Conservation (phyloP, 2,329 filamentous ascomycete species). For the Colletotrichum lentis region DNA sequence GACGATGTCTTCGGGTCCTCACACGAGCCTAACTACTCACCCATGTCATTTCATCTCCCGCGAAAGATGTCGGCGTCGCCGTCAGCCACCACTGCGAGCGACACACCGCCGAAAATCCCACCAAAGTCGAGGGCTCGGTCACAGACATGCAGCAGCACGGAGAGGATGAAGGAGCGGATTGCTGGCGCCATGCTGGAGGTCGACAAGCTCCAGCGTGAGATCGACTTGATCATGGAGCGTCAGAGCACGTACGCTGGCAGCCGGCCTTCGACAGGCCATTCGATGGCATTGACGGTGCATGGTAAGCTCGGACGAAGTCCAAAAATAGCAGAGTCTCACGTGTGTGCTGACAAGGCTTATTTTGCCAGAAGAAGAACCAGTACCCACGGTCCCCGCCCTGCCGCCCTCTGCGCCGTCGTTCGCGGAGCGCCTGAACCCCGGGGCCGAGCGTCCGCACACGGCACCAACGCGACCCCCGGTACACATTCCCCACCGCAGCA, state of each 20-base stretch:
- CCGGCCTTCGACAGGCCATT: constrained; percentile 61
- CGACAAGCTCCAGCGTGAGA: constrained; percentile 65
- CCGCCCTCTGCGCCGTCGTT: constrained; percentile 67
- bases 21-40: constrained; percentile 58
- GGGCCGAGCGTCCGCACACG: constrained; percentile 48
- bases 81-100: constrained; percentile 44
- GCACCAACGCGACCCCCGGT: constrained; percentile 48
- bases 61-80: constrained; percentile 52
- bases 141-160: constrained; percentile 57
- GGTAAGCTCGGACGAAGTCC: constrained; percentile 27
- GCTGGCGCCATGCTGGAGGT: constrained; percentile 66
- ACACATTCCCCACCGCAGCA: constrained; percentile 46
- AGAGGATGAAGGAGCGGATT: constrained; percentile 63
- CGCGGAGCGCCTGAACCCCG: constrained; percentile 61
- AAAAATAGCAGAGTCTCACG: constrained; percentile 17
- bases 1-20: constrained; percentile 48
- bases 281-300: constrained; percentile 42
- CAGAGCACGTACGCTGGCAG: constrained; percentile 65
- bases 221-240: constrained; percentile 67
- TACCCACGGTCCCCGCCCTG: constrained; percentile 65
- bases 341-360: constrained; percentile 30
- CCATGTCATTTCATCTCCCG: constrained; percentile 65
- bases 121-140: constrained; percentile 56
- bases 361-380: constrained; percentile 55
- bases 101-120: constrained; percentile 53